These are phyloP conservation scores for Jaenimonas drosophilae DNA, from an alignment of 208 protist species.

Conservation along the genomic window DNA sequence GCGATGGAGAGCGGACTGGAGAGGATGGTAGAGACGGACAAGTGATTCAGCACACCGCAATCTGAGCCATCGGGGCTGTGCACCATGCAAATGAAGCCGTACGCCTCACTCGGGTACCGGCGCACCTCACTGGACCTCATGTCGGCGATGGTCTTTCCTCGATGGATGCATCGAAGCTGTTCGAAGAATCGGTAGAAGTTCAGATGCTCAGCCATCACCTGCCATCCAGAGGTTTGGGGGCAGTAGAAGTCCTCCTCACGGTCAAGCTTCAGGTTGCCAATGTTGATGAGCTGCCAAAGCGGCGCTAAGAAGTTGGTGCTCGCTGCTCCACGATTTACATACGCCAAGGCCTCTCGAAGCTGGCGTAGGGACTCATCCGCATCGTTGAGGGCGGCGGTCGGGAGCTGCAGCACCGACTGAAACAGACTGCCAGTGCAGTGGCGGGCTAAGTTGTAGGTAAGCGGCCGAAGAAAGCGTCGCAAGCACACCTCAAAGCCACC, in stretches of 20 bases:
- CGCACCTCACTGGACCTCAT: constrained; percentile 98
- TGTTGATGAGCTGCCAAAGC: constrained; percentile 61
- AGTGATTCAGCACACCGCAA: constrained; percentile 99
- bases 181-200: constrained; percentile 99
- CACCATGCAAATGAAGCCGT: constrained; percentile 99
- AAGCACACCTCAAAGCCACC: constrained; percentile 88
- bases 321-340: constrained; percentile 15
- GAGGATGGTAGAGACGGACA: constrained; percentile 86
- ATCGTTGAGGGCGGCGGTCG: constrained; percentile 9
- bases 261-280: constrained; percentile 80
- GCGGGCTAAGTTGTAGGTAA: constrained; percentile 39
- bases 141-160: constrained; percentile 97
- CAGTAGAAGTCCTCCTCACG: constrained; percentile 83
- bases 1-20: constrained; percentile 27
- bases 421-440: constrained; percentile 49
- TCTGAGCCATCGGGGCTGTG: constrained; percentile 99
- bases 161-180: constrained; percentile 98
- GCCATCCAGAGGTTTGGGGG: constrained; percentile 91
- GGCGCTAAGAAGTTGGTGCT: constrained; percentile 37
- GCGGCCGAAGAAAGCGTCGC: constrained; percentile 42
- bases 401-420: constrained; percentile 23
- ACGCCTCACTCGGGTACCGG: constrained; percentile 98
- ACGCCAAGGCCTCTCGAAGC: constrained; percentile 47
- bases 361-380: constrained; percentile 30
- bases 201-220: constrained; percentile 97